phyloP scores from a whole-genome alignment of 2,329 filamentous ascomycete species.

The Aspergillus amoenus region DNA sequence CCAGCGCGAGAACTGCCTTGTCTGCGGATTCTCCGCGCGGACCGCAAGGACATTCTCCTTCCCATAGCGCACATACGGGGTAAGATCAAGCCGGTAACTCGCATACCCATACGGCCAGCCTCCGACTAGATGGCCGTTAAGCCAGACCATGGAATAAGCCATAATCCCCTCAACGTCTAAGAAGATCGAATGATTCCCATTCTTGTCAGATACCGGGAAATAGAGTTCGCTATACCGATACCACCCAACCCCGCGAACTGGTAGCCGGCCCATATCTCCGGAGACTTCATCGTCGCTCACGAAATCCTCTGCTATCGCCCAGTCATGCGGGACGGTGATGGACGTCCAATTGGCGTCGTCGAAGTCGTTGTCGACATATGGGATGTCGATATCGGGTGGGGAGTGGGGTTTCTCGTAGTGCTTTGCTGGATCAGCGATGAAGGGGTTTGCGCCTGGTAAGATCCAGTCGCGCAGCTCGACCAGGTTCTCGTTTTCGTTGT shows the following conservation, averaged over 20 bases:
- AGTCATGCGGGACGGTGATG: slow-evolving; percentile 2
- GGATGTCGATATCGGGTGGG: not conserved
- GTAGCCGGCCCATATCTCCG: not conserved
- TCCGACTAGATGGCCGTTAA: slow-evolving; percentile 1
- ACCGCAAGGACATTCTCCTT: slow-evolving; percentile 2
- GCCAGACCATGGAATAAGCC: slow-evolving; percentile 9
- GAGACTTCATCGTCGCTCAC: not conserved
- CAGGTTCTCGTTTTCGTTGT: too few relatives aligned
- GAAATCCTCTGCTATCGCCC: slow-evolving; percentile 1
- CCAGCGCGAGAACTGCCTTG: slow-evolving; percentile 1
- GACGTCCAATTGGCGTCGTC: slow-evolving; percentile 1
- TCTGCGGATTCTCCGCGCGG: slow-evolving; percentile 2
- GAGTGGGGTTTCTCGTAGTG: too few relatives aligned
- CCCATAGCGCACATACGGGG: not conserved
- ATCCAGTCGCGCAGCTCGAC: too few relatives aligned
- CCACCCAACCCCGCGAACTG: slow-evolving; percentile 6
- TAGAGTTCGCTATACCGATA: not conserved
- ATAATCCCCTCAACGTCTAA: slow-evolving; percentile 5
- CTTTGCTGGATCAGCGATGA: too few relatives aligned
- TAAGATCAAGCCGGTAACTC: slow-evolving; percentile 3
- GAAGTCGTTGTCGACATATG: not conserved
- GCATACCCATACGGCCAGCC: slow-evolving; percentile 8
- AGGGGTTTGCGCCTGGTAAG: too few relatives aligned
- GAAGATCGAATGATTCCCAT: not conserved
- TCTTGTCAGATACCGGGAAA: not conserved